Evolutionary conservation across 495 filamentous ascomycete species (phyloP).

Genomic region (Penicillium mononematosum): DNA sequence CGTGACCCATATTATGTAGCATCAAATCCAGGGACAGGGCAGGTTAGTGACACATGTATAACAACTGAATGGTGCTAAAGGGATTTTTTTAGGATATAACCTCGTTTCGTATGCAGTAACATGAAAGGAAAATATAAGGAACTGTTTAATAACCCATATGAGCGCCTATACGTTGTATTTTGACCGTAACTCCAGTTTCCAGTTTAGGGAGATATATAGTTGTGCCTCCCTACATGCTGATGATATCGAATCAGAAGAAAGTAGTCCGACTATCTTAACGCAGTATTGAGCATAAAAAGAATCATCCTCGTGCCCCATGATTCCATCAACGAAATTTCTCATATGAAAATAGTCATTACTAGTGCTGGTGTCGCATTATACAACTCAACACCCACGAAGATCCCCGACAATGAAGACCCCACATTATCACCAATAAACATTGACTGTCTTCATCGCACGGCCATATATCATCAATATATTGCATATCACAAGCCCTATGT

Average conservation of each 20-base stretch:
- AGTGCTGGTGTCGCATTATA: conserved; percentile 2
- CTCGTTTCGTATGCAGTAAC: no score
- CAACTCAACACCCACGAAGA: not conserved
- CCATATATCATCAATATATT: not conserved
- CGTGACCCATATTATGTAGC: no score
- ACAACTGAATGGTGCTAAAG: no score
- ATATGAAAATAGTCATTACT: not conserved
- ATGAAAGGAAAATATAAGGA: no score
- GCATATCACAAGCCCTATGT: not conserved
- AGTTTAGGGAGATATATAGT: not conserved
- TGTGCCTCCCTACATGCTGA: not conserved
- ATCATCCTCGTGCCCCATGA: not conserved
- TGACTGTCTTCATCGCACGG: not conserved
- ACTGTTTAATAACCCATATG: no score
- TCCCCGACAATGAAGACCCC: conserved; percentile 1
- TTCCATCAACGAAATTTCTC: not conserved
- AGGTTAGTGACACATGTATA: no score
- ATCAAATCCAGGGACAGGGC: no score
- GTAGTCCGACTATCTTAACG: not conserved
- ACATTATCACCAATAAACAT: conserved; percentile 3
- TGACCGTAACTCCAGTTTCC: not conserved
- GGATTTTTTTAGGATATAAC: no score
- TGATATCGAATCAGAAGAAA: not conserved
- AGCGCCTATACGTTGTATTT: not conserved
- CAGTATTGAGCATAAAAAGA: not conserved